Conservation (phyloP, 2,329 filamentous ascomycete genomes). For the Nemania sp. region DNA sequence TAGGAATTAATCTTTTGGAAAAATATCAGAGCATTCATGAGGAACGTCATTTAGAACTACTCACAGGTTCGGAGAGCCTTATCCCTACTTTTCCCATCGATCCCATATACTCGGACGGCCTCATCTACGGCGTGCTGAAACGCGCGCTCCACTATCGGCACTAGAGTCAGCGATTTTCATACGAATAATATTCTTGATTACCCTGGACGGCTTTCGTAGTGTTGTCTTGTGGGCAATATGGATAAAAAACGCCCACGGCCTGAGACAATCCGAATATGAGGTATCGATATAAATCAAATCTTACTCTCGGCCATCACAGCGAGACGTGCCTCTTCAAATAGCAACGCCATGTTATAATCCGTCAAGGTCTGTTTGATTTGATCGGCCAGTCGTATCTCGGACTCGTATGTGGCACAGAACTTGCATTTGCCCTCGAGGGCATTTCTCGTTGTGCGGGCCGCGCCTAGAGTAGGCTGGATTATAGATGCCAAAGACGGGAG, state of each 20-base stretch:
- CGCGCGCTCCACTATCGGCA: slow-evolving; percentile 36
- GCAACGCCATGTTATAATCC: slow-evolving; percentile 42
- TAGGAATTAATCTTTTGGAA: neutral
- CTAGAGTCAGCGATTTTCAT: slow-evolving; percentile 23
- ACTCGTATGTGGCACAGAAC: slow-evolving; percentile 39
- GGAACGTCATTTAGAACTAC: neutral
- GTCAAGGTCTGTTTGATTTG: slow-evolving; percentile 40
- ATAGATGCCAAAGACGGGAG: slow-evolving; percentile 37
- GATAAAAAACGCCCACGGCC: neutral
- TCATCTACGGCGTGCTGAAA: slow-evolving; percentile 42
- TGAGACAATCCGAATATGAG: neutral
- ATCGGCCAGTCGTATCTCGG: slow-evolving; percentile 41
- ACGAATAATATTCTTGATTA: neutral
- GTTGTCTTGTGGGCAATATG: neutral
- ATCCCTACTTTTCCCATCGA: slow-evolving; percentile 38
- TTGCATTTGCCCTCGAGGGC: slow-evolving; percentile 41
- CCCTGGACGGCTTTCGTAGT: neutral
- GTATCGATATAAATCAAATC: slow-evolving; percentile 1
- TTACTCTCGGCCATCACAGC: slow-evolving; percentile 38
- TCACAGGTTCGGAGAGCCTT: slow-evolving; percentile 38
- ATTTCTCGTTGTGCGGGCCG: slow-evolving; percentile 17
- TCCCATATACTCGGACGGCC: slow-evolving; percentile 38
- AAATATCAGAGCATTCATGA: neutral
- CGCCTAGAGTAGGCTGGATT: slow-evolving; percentile 29
- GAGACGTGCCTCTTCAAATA: slow-evolving; percentile 37